Evolutionary conservation across 2,329 filamentous ascomycete genomes (phyloP), one percentile per base, ranked within the genome.

Genomic region (Pseudogymnoascus verrucosus): DNA sequence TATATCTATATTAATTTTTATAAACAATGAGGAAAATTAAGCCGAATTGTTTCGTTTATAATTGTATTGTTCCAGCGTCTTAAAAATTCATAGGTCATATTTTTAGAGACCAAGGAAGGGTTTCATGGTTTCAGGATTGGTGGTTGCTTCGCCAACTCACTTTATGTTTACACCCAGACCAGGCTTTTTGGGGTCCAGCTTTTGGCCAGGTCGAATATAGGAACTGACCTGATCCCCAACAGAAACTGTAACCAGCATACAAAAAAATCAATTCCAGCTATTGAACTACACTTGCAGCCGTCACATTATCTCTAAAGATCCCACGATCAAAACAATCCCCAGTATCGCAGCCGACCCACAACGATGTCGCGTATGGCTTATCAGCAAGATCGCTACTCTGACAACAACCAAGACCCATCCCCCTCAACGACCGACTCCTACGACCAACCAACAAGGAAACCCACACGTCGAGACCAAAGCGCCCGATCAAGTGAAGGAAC

Each of bases 401-500:
- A 65, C 64, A 69, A 65, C 64, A 69, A 66, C 61, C 65, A 40
- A 31, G 59, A 61, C 21, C 59, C 68, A 39, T 67, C 67, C 21
- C 71, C 71, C 66, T 70, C 70, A 57, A 70, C 70, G 65, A 70
- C 71, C 11, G 71, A 73, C 63, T 69, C 69, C 26, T 68, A 71
- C 66, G 70, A 73, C 28, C 62, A 66, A 31, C 71, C 69, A 31
- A 63, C 67, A 66, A 70, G 71, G 66, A 71, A 70, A 63, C 64
- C 65, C 61, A 69, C 70, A 62, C 71, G 71, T 40, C 69, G 73
- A 37, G 71, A 74, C 16, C 70, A 71, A 63, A 73, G 71, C 61
- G 69, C 69, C 39, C 69, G 91, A 74, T 89, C 89, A 68, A 96
- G 91, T 80, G 91, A 96, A 77, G 91, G 91, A 74, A 96, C 91